These are phyloP conservation scores for Neocatenulostroma microsporum DNA, from an alignment of 2,329 filamentous ascomycete genomes.

Conservation along the genomic window DNA sequence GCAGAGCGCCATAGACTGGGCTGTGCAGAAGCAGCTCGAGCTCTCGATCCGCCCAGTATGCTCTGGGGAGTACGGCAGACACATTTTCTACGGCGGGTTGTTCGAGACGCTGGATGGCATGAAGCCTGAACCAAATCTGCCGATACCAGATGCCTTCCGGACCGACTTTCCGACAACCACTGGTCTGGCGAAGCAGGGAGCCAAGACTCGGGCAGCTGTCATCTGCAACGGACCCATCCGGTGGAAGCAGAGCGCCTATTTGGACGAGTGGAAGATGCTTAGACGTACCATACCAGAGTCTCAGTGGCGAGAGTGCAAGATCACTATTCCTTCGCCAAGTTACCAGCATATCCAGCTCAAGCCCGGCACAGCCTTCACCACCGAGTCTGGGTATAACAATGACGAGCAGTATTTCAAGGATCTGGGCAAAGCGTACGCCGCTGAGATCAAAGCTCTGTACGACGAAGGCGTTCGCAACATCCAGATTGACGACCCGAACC, in stretches of 20 bases:
- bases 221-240: constrained; percentile 16
- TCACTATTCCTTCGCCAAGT: constrained; percentile 23
- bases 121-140: constrained; percentile 10
- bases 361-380: constrained; percentile 21
- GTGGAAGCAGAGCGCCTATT: constrained; percentile 17
- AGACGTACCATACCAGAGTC: constrained; percentile 9
- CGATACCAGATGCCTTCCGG: constrained; percentile 16
- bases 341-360: constrained; percentile 25
- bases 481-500: constrained; percentile 21
- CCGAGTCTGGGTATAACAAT: constrained; percentile 16
- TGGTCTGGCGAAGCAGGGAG: constrained; percentile 13
- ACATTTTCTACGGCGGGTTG: constrained; percentile 23
- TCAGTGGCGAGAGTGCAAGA: constrained; percentile 17
- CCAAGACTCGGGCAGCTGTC: constrained; percentile 16
- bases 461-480: constrained; percentile 18
- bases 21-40: constrained; percentile 55
- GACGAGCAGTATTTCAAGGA: constrained; percentile 25
- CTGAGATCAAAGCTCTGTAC: constrained; percentile 19
- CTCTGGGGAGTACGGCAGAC: constrained; percentile 55
- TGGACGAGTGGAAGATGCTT: constrained; percentile 19
- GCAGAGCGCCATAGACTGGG: constrained; percentile 54
- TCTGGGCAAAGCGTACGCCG: constrained; percentile 15
- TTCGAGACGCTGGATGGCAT: constrained; percentile 20
- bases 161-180: constrained; percentile 20
- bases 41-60: constrained; percentile 55